Evolutionary conservation across 257 asterid species (phyloP).

Genomic region (Scutellaria baicalensis): DNA sequence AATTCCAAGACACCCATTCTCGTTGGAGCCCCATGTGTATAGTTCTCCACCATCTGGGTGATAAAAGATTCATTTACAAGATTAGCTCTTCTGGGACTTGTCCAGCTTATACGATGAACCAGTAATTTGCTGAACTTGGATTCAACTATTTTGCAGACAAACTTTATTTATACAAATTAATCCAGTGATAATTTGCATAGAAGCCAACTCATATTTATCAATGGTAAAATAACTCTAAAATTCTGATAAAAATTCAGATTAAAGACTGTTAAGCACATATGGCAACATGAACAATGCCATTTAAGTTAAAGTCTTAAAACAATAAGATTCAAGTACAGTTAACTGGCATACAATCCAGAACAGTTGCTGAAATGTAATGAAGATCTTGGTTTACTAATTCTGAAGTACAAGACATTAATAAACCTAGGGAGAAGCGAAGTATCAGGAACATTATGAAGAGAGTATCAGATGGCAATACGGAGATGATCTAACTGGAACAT

Average conservation of each 20-base stretch:
- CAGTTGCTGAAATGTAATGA: not conserved
- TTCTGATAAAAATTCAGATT: not conserved
- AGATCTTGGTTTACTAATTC: not conserved
- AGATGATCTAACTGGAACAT: not conserved
- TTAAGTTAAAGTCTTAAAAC: no score
- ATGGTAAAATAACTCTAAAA: not conserved
- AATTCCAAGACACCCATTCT: conserved; percentile 94
- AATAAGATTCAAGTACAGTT: not conserved
- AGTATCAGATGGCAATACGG: not conserved
- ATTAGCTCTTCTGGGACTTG: not conserved
- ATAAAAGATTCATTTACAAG: conserved; percentile 9
- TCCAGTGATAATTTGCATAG: not conserved
- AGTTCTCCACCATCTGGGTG: conserved; percentile 75
- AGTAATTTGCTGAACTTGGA: not conserved
- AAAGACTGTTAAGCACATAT: no score
- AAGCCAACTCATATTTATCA: not conserved
- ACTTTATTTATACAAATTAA: not conserved
- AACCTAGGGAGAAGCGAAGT: not conserved
- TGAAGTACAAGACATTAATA: not conserved
- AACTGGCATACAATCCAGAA: not conserved
- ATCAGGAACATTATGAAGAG: not conserved
- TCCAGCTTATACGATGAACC: not conserved
- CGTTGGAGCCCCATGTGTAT: conserved; percentile 93
- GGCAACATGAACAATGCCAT: no score
- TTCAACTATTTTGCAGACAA: not conserved